phyloP scores from a whole-genome alignment of 73 alveolate species.

The Paramecium caudatum region DNA sequence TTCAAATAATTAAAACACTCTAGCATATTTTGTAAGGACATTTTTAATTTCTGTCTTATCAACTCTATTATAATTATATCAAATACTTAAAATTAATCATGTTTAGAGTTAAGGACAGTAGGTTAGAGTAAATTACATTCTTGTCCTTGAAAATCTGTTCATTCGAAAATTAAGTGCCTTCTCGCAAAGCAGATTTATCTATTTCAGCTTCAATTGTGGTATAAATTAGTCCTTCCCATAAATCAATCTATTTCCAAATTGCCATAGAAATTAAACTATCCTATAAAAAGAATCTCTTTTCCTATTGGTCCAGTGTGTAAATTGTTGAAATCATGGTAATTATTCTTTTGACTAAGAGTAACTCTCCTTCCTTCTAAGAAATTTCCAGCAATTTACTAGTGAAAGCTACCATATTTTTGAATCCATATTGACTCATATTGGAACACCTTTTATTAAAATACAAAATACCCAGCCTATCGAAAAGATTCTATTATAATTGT shows the following conservation, averaged over 20 bases:
- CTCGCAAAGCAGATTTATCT: conserved; percentile 25
- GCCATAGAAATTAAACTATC: conserved; percentile 52
- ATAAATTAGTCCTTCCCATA: conserved; percentile 65
- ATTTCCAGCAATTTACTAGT: conserved; percentile 41
- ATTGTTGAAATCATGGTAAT: conserved; percentile 48
- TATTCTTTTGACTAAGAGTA: conserved; percentile 22
- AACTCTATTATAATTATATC: background rate
- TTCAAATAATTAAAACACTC: conserved; percentile 50
- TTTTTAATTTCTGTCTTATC: conserved; percentile 56
- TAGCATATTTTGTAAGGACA: conserved; percentile 20
- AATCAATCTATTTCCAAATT: conserved; percentile 52
- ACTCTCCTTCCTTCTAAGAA: conserved; percentile 52
- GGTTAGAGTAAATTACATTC: conserved; percentile 38
- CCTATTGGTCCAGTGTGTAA: conserved; percentile 3
- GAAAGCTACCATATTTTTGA: background rate
- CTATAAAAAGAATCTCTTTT: conserved; percentile 40
- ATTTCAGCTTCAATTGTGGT: conserved; percentile 51
- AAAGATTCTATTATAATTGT: conserved; percentile 26
- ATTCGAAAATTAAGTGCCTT: background rate
- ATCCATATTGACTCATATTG: background rate
- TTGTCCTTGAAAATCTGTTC: conserved; percentile 62
- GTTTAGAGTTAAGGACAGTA: conserved; percentile 3
- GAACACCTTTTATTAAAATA: background rate
- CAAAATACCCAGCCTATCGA: conserved; percentile 41
- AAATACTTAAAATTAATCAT: conserved; percentile 60